Conservation (phyloP, 2,329 filamentous ascomycete genomes). For the Nannizziopsis arthrosporioides region DNA sequence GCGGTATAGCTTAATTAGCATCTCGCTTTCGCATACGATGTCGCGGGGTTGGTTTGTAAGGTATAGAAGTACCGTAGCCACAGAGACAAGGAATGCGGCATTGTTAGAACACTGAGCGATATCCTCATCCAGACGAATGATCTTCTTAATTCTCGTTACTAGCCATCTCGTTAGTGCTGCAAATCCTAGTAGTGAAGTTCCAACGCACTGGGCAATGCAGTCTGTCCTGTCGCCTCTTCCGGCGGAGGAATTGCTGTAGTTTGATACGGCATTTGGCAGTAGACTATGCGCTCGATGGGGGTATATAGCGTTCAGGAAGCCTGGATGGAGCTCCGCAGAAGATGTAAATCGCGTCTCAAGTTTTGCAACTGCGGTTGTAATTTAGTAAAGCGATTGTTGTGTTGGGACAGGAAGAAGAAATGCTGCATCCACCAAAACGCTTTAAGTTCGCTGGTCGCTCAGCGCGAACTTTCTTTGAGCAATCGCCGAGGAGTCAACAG, state of each 20-base stretch:
- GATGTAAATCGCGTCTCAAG: no score
- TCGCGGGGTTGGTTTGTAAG: background rate
- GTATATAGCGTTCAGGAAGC: no score
- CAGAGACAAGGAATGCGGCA: slow-evolving; percentile 82
- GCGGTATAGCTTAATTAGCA: slow-evolving; percentile 6
- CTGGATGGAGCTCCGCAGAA: no score
- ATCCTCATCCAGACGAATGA: slow-evolving; percentile 78
- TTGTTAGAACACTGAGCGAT: slow-evolving; percentile 81
- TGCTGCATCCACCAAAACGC: no score
- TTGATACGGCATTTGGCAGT: slow-evolving; percentile 67
- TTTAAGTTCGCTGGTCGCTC: no score
- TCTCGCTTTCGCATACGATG: background rate
- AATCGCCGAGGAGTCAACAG: no score
- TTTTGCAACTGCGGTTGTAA: no score
- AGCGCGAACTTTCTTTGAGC: no score
- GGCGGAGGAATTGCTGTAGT: slow-evolving; percentile 68
- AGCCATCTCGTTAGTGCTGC: slow-evolving; percentile 7
- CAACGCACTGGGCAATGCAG: slow-evolving; percentile 67
- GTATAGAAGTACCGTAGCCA: slow-evolving; percentile 57
- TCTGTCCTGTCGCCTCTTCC: slow-evolving; percentile 73
- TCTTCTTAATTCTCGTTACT: slow-evolving; percentile 95
- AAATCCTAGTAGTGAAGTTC: background rate
- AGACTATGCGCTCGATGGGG: background rate
- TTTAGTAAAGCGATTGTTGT: no score
- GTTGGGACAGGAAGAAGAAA: no score